These are phyloP conservation scores for Trichoderma sp. DNA, from an alignment of 2,329 filamentous ascomycete genomes.

Conservation along the genomic window DNA sequence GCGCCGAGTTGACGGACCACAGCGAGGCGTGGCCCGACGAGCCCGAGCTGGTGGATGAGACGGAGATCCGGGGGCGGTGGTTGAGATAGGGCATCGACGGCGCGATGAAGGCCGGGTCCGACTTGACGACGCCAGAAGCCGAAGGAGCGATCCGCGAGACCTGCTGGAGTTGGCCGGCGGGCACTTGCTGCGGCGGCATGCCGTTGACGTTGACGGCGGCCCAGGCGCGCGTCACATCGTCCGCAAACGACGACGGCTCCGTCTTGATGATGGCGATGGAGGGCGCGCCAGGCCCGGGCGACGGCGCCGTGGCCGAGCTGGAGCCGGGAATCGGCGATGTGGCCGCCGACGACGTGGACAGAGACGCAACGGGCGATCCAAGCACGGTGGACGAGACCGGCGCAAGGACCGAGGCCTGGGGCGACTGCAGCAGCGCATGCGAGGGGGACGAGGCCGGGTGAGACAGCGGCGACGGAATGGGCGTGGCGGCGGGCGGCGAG, in stretches of 20 bases:
- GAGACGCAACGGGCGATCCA: conserved; percentile 24
- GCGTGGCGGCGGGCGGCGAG: conserved; percentile 25
- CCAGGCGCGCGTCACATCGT: conserved; percentile 24
- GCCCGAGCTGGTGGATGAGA: conserved; percentile 53
- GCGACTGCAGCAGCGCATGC: conserved; percentile 26
- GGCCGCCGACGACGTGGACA: conserved; percentile 26
- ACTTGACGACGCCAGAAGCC: background rate
- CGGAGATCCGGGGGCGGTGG: conserved; percentile 48
- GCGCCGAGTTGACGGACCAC: conserved; percentile 46
- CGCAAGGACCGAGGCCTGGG: conserved; percentile 26
- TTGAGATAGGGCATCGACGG: conserved; percentile 42
- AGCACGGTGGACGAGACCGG: conserved; percentile 28
- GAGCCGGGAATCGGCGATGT: conserved; percentile 29
- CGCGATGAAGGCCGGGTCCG: conserved; percentile 38
- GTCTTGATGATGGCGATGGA: conserved; percentile 25
- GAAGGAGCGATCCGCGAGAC: background rate
- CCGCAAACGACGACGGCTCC: conserved; percentile 22
- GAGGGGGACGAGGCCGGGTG: conserved; percentile 25
- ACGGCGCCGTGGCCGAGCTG: conserved; percentile 36
- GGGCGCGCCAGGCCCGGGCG: conserved; percentile 13
- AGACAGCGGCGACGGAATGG: conserved; percentile 24
- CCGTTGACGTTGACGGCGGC: conserved; percentile 14
- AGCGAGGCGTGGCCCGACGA: conserved; percentile 53
- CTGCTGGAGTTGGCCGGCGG: background rate
- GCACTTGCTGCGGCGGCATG: conserved; percentile 6